phyloP scores from a whole-genome alignment of 169 alveolate genomes.

The Plasmodium malariae region DNA sequence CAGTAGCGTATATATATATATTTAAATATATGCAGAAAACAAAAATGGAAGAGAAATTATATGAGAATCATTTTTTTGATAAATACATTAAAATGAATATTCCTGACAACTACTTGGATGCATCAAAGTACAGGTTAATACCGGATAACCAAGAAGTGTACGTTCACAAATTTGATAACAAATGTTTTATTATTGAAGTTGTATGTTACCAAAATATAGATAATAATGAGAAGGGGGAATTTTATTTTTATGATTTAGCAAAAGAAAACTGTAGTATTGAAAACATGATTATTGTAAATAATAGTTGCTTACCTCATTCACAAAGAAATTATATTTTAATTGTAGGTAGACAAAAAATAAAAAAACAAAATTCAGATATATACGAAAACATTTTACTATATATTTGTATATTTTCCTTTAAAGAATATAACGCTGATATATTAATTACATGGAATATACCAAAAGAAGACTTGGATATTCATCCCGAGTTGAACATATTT shows the following conservation, averaged over 20 bases:
- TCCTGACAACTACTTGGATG: conserved; percentile 45
- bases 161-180: conserved; percentile 52
- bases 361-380: conserved; percentile 9
- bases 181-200: conserved; percentile 51
- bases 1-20: background rate
- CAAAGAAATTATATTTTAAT: conserved; percentile 32
- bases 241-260: conserved; percentile 72
- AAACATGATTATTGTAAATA: conserved; percentile 41
- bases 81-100: conserved; percentile 51
- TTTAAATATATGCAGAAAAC: background rate
- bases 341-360: conserved; percentile 68
- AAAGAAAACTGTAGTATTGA: conserved; percentile 45
- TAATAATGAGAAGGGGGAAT: conserved; percentile 51
- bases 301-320: conserved; percentile 23
- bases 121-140: conserved; percentile 29
- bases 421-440: conserved; percentile 69
- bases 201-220: conserved; percentile 31
- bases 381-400: conserved; percentile 34
- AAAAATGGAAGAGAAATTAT: conserved; percentile 31
- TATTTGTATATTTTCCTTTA: conserved; percentile 31
- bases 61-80: conserved; percentile 38
- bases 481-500: conserved; percentile 43
- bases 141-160: conserved; percentile 77
- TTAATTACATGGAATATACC: conserved; percentile 71
- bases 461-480: conserved; percentile 28